Evolutionary conservation across 768 basidiomycete species (phyloP).

Genomic region (Pseudohyphozyma bogoriensis): DNA sequence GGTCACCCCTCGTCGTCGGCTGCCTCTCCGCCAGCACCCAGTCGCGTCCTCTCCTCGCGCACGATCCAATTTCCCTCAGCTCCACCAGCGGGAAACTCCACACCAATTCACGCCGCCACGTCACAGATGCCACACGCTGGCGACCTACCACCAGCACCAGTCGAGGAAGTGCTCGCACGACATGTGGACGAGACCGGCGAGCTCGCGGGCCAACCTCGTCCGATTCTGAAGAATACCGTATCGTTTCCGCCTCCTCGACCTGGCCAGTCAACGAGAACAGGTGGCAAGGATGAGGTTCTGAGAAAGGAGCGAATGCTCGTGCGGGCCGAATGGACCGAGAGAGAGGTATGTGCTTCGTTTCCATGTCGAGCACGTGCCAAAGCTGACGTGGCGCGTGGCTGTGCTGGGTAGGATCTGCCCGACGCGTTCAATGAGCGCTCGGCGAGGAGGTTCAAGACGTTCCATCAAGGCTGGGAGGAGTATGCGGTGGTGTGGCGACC

Average conservation of each 20-base stretch:
- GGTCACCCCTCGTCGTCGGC: too few species aligned
- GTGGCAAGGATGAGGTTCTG: constrained; percentile 47
- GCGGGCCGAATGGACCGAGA: constrained; percentile 53
- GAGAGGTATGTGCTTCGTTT: constrained; percentile 36
- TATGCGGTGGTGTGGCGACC: constrained; percentile 73
- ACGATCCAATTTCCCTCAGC: background rate
- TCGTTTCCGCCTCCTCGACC: constrained; percentile 38
- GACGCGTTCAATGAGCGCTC: constrained; percentile 55
- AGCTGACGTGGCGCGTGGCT: background rate
- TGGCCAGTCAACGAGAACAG: constrained; percentile 21
- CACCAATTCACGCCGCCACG: background rate
- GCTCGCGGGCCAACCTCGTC: too few species aligned
- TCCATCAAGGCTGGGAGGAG: constrained; percentile 56
- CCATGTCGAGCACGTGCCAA: constrained; percentile 18
- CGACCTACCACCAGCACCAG: constrained; percentile 45
- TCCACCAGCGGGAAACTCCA: background rate
- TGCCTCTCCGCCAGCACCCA: constrained; percentile 3
- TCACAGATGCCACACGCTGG: constrained; percentile 12
- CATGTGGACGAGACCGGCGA: constrained; percentile 51
- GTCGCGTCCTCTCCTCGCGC: constrained; percentile 3
- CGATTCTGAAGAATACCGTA: background rate
- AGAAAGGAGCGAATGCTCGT: constrained; percentile 87
- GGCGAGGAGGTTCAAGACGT: constrained; percentile 51
- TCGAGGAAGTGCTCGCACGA: constrained; percentile 57
- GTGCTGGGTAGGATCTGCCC: constrained; percentile 41